phyloP scores from a whole-genome alignment of 169 alveolate genomes.

The Plasmodium sp. region DNA sequence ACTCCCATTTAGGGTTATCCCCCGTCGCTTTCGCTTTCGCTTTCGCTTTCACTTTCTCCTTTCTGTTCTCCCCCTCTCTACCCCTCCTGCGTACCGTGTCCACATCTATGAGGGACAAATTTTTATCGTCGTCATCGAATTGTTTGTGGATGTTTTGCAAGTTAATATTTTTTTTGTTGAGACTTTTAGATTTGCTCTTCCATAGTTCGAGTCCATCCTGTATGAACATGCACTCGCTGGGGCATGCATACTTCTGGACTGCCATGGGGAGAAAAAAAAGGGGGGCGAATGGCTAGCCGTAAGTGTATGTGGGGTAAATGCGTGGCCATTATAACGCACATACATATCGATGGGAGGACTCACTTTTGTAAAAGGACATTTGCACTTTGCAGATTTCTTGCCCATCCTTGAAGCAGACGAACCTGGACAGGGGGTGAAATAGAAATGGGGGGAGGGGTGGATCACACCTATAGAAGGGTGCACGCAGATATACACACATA shows the following conservation, averaged over 20 bases:
- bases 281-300: neutral
- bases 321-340: neutral
- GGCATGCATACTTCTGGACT: conserved; percentile 71
- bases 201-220: conserved; percentile 75
- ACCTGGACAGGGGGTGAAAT: conserved; percentile 13
- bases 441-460: neutral
- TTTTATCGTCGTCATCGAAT: conserved; percentile 62
- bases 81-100: conserved; percentile 48
- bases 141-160: conserved; percentile 35
- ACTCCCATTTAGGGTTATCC: neutral
- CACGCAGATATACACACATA: neutral
- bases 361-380: conserved; percentile 70
- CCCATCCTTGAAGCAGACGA: conserved; percentile 74
- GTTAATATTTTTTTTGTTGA: conserved; percentile 20
- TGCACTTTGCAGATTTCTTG: conserved; percentile 75
- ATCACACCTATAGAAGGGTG: neutral
- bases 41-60: neutral
- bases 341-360: no score
- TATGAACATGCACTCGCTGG: conserved; percentile 72
- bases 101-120: conserved; percentile 24
- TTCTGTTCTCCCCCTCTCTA: neutral
- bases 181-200: conserved; percentile 42
- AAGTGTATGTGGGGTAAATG: neutral
- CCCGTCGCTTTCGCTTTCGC: neutral
- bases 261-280: neutral